phyloP scores from a whole-genome alignment of 2,329 filamentous ascomycete genomes.

The Verticillium longisporum region DNA sequence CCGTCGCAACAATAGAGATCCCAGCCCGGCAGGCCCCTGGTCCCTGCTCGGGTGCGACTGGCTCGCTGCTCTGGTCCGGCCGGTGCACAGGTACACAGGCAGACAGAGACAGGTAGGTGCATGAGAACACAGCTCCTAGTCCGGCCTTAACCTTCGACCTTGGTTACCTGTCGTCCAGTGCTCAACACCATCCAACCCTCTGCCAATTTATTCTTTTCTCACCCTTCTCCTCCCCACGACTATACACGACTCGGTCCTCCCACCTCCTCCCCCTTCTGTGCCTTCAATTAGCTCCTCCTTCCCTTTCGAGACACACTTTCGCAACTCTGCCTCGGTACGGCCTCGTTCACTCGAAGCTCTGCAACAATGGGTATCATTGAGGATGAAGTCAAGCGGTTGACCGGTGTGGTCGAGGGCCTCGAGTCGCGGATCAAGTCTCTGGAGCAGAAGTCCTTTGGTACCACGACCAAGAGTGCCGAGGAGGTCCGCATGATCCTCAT shows the following conservation, averaged over 20 bases:
- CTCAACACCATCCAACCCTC: background rate
- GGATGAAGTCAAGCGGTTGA: constrained; percentile 78
- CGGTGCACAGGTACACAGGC: background rate
- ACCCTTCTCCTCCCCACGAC: constrained; percentile 3
- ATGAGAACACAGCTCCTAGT: background rate
- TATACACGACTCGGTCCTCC: constrained; percentile 1
- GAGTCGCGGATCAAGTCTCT: constrained; percentile 82
- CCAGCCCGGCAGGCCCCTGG: background rate
- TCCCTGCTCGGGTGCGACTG: background rate
- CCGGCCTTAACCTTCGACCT: background rate
- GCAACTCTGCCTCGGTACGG: constrained; percentile 12
- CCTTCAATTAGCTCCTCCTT: background rate
- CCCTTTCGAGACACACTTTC: constrained; percentile 5
- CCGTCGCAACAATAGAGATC: background rate
- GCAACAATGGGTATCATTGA: constrained; percentile 80
- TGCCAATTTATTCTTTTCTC: constrained; percentile 11
- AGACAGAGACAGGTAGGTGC: background rate
- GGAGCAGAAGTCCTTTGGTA: constrained; percentile 63
- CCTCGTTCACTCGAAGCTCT: constrained; percentile 14
- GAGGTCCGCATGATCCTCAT: constrained; percentile 95
- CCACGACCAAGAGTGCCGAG: constrained; percentile 45
- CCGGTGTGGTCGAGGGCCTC: constrained; percentile 75
- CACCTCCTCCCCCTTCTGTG: constrained; percentile 2
- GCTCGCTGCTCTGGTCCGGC: too few species aligned
- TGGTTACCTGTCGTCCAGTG: constrained; percentile 1